These are phyloP conservation scores for Hygrocybe punicea DNA, from an alignment of 768 basidiomycete species.

Conservation along the genomic window DNA sequence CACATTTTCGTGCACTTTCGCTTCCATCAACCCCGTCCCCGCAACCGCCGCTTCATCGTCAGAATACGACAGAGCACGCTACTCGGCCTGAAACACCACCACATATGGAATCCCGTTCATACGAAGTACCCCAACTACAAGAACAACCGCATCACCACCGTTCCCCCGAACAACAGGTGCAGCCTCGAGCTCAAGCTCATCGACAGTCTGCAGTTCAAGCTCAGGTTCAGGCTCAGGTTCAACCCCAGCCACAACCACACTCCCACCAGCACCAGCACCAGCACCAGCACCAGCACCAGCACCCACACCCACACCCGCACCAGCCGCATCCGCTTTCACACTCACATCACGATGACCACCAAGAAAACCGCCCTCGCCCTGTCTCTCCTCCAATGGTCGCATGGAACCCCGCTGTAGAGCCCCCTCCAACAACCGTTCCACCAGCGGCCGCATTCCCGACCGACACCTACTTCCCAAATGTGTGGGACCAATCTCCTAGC, in stretches of 20 bases:
- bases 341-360: conserved; percentile 17
- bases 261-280: too few relatives aligned
- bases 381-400: conserved; percentile 60
- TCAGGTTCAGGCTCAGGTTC: conserved; percentile 16
- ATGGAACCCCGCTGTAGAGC: conserved; percentile 82
- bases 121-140: conserved; percentile 8
- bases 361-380: conserved; percentile 37
- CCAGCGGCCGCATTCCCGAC: conserved; percentile 59
- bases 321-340: conserved; percentile 14
- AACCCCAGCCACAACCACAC: conserved; percentile 17
- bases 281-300: conserved; percentile 17
- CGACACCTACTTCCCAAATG: conserved; percentile 76
- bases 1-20: conserved; percentile 46
- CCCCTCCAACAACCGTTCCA: conserved; percentile 66
- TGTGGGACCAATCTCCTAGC: conserved; percentile 71
- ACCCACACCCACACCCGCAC: too few relatives aligned
- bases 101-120: too few relatives aligned
- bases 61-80: conserved; percentile 5
- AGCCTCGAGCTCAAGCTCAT: conserved; percentile 12
- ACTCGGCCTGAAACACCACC: conserved; percentile 9
- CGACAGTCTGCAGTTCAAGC: conserved; percentile 15
- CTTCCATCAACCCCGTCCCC: conserved; percentile 48
- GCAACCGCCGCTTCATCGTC: conserved; percentile 5
- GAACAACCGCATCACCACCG: conserved; percentile 11
- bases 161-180: conserved; percentile 20